Evolutionary conservation across 2,329 filamentous ascomycete species (phyloP).

Genomic region (Hypoxylon sp.): DNA sequence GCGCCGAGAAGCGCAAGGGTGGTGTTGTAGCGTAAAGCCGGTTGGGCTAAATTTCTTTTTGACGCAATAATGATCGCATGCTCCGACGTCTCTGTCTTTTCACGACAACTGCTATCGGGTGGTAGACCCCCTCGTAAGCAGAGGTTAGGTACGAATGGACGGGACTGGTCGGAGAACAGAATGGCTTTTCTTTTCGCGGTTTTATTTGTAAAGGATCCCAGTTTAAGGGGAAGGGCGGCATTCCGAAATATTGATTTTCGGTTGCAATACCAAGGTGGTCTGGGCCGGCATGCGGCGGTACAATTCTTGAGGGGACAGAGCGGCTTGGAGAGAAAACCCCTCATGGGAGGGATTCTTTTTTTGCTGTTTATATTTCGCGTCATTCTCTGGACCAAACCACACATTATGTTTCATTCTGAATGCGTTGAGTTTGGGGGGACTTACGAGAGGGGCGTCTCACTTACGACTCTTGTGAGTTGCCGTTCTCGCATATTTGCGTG

Average conservation of each 20-base stretch:
- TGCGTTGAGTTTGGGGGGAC: constrained; percentile 45
- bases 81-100: constrained; percentile 48
- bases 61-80: constrained; percentile 50
- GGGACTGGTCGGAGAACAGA: constrained; percentile 45
- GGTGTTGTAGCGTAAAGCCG: constrained; percentile 47
- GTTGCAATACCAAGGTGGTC: constrained; percentile 39
- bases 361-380: constrained; percentile 49
- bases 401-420: constrained; percentile 44
- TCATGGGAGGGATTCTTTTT: constrained; percentile 36
- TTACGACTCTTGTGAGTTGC: constrained; percentile 50
- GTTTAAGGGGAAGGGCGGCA: constrained; percentile 37
- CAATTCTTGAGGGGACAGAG: constrained; percentile 38
- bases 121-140: constrained; percentile 48
- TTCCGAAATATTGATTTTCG: constrained; percentile 35
- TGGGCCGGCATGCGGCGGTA: constrained; percentile 33
- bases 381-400: constrained; percentile 44
- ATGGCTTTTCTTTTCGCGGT: constrained; percentile 46
- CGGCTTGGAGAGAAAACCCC: constrained; percentile 41
- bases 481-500: constrained; percentile 32
- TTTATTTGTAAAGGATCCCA: constrained; percentile 41
- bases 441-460: constrained; percentile 44
- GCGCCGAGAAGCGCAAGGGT: constrained; percentile 90
- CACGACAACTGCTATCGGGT: constrained; percentile 44
- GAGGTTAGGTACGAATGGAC: constrained; percentile 45
- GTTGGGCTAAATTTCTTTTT: constrained; percentile 37